A percentile compares a stretch with the other conserved stretches of the same genome.
These are phyloP conservation scores for Elongisporangium anandrum DNA, from an alignment of 352 stramenopile species.

Conservation along the genomic window DNA sequence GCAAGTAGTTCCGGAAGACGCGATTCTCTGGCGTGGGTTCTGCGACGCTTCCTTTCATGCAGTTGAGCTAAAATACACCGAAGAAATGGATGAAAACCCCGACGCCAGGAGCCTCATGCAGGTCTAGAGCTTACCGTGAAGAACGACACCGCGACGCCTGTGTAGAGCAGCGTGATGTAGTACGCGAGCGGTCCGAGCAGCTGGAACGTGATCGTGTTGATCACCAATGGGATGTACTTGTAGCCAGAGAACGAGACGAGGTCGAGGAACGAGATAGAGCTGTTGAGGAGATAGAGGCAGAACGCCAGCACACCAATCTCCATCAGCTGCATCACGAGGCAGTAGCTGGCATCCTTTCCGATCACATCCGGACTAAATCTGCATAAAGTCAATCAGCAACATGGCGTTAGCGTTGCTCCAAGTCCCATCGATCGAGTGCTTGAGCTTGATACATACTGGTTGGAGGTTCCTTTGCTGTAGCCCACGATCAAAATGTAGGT, in stretches of 20 bases:
- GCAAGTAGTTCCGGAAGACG: conserved; percentile 81
- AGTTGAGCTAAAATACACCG: too few species aligned
- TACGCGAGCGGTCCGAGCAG: conserved; percentile 84
- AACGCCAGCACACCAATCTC: conserved; percentile 93
- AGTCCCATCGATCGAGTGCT: too few species aligned
- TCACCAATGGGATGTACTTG: conserved; percentile 98
- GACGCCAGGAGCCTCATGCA: conserved; percentile 1
- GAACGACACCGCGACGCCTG: conserved; percentile 88
- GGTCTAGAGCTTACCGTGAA: conserved; percentile 83
- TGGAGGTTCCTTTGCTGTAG: conserved; percentile 93
- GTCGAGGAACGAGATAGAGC: conserved; percentile 93
- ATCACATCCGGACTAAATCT: conserved; percentile 97
- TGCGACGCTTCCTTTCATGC: conserved; percentile 81
- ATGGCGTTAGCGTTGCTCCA: conserved; percentile 1
- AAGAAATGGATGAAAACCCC: too few species aligned
- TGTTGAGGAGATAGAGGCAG: conserved; percentile 94
- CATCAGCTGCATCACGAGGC: conserved; percentile 86
- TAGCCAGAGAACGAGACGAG: conserved; percentile 97
- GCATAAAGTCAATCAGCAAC: conserved; percentile 11
- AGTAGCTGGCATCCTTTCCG: conserved; percentile 90
- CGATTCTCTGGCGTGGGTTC: conserved; percentile 72
- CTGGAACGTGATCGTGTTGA: conserved; percentile 92
- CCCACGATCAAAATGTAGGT: conserved; percentile 98
- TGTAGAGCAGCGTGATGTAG: conserved; percentile 93
- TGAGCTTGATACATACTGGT: conserved; percentile 75